Percentiles rank a stretch among this genome's conserved stretches.
These are phyloP conservation scores for Euphorbia pulcherrima DNA, from an alignment of 345 rosid species.

Conservation along the genomic window DNA sequence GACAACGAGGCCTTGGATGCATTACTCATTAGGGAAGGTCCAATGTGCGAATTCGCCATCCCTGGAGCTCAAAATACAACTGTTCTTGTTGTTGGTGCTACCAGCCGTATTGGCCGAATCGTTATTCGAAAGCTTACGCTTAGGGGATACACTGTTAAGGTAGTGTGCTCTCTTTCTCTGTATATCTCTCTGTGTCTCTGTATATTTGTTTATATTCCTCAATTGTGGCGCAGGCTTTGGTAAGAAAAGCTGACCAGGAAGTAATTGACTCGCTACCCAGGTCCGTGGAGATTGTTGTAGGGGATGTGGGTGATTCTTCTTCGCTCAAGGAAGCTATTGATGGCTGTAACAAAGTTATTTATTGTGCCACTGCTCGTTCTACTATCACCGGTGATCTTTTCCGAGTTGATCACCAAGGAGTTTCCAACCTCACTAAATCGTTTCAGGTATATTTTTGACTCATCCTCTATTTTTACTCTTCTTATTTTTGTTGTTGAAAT, in stretches of 20 bases:
- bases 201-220: neutral
- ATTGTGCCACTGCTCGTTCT: conserved; percentile 94
- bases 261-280: conserved; percentile 78
- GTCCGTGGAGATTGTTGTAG: conserved; percentile 75
- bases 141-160: conserved; percentile 91
- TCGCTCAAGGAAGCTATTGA: conserved; percentile 65
- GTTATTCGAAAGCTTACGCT: conserved; percentile 95
- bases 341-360: conserved; percentile 84
- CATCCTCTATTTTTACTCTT: neutral
- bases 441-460: conserved; percentile 49
- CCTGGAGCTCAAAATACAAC: conserved; percentile 92
- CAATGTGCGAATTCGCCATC: conserved; percentile 87
- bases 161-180: neutral
- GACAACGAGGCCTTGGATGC: conserved; percentile 61
- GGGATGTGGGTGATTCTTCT: conserved; percentile 84
- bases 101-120: conserved; percentile 90
- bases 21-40: conserved; percentile 75
- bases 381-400: conserved; percentile 76
- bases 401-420: conserved; percentile 89
- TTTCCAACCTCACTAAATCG: conserved; percentile 83
- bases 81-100: conserved; percentile 88
- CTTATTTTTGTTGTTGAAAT: neutral
- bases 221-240: conserved; percentile 47
- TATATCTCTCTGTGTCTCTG: neutral
- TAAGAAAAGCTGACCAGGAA: conserved; percentile 62